Conservation (phyloP, 352 stramenopile species). For the Peronospora belbahrii region DNA sequence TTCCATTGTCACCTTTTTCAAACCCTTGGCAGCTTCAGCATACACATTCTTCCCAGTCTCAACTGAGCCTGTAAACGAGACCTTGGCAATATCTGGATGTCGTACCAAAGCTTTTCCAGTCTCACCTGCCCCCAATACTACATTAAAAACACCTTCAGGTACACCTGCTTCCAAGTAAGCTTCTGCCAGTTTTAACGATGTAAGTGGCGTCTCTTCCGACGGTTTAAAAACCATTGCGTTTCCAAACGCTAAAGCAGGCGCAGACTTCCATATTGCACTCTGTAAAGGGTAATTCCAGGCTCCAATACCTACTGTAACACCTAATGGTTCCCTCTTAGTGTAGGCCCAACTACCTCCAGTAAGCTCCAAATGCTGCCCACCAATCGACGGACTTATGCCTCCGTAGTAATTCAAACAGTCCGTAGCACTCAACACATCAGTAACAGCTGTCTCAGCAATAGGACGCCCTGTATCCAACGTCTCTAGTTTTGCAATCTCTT, state of each 20-base stretch:
- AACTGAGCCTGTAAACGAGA: conserved; percentile 12
- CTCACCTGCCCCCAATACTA: not conserved
- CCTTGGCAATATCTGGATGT: not conserved
- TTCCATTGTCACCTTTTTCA: conserved; percentile 29
- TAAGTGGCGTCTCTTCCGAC: conserved; percentile 73
- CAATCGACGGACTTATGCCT: conserved; percentile 51
- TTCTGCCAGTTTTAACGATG: conserved; percentile 31
- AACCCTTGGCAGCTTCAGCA: conserved; percentile 12
- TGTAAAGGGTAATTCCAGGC: conserved; percentile 83
- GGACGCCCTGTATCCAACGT: conserved; percentile 71
- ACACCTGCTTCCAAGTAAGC: conserved; percentile 64
- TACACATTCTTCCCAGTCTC: conserved; percentile 17
- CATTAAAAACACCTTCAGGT: conserved; percentile 6
- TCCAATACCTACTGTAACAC: conserved; percentile 65
- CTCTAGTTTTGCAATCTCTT: conserved; percentile 65
- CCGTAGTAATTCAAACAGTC: conserved; percentile 81
- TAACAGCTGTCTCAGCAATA: conserved; percentile 62
- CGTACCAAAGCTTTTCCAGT: not conserved
- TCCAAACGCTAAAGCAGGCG: conserved; percentile 74
- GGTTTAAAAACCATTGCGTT: conserved; percentile 91
- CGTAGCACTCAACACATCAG: conserved; percentile 59
- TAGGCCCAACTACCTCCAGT: conserved; percentile 65
- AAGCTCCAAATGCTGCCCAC: conserved; percentile 62
- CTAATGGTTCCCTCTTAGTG: conserved; percentile 63
- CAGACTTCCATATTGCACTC: conserved; percentile 75